Conservation (phyloP, 371 early-diverging fungal genomes). For the Fennellomyces sp. region DNA sequence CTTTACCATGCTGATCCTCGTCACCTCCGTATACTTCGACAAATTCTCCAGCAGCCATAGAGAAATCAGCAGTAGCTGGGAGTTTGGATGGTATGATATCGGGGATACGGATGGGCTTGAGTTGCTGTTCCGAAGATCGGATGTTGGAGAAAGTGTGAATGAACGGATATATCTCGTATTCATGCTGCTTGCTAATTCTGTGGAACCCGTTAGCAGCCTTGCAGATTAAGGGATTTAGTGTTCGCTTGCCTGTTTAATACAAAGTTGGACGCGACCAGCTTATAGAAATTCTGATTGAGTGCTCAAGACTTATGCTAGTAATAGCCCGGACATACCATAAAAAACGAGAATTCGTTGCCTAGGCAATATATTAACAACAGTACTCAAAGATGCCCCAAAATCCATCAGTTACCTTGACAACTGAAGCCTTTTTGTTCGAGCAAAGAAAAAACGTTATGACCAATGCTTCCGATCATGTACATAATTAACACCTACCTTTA, state of each 20-base stretch:
- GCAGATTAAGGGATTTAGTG: neutral
- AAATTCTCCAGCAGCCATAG: constrained; percentile 97
- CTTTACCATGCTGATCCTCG: constrained; percentile 50
- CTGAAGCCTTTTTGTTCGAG: constrained; percentile 61
- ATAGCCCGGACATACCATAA: constrained; percentile 69
- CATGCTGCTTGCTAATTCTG: constrained; percentile 25
- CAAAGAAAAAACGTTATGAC: neutral
- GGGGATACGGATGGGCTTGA: constrained; percentile 75
- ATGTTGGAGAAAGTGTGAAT: constrained; percentile 90
- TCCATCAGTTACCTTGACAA: constrained; percentile 82
- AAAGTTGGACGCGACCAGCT: constrained; percentile 87
- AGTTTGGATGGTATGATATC: constrained; percentile 76
- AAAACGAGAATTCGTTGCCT: constrained; percentile 82
- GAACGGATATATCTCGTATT: constrained; percentile 85
- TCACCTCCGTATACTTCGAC: constrained; percentile 78
- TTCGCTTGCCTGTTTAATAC: constrained; percentile 72
- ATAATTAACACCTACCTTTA: constrained; percentile 48
- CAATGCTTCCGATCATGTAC: no score
- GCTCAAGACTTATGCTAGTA: no score
- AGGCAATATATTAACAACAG: neutral
- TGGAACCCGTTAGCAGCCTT: no score
- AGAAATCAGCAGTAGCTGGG: constrained; percentile 78
- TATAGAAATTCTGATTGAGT: constrained; percentile 9
- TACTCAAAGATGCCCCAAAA: no score
- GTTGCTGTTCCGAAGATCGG: constrained; percentile 58